Conservation (phyloP, 2,329 filamentous ascomycete genomes). For the Colletotrichum sp. region DNA sequence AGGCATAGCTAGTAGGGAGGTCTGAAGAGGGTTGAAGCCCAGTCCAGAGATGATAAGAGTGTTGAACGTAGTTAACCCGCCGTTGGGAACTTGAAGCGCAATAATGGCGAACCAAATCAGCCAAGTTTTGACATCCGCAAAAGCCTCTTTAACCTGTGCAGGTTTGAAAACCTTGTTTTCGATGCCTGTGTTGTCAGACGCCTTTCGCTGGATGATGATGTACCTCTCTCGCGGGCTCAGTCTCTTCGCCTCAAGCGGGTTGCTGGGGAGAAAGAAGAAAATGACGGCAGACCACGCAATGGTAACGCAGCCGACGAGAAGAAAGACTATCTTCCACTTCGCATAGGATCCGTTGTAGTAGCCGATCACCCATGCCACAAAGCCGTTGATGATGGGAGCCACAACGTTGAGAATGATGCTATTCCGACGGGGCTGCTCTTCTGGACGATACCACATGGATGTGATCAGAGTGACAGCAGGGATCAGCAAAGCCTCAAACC, state of each 20-base stretch:
- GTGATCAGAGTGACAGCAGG: not conserved
- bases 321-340: not conserved
- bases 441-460: not conserved
- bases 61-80: not conserved
- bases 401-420: not conserved
- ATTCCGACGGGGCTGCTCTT: not conserved
- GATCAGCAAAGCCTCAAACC: not conserved
- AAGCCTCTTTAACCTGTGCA: not conserved
- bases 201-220: not conserved
- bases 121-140: not conserved
- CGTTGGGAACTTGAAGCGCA: not conserved
- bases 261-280: not conserved
- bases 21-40: not conserved
- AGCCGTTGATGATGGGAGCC: not conserved
- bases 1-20: not conserved
- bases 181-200: not conserved
- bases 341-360: not conserved
- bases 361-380: not conserved
- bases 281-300: not conserved
- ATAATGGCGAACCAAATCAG: not conserved
- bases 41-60: not conserved
- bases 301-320: not conserved
- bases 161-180: not conserved
- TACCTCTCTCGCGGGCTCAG: not conserved
- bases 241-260: not conserved